Percentiles rank a stretch among this genome's conserved stretches.
Evolutionary conservation across 2,329 filamentous ascomycete genomes (phyloP).

Genomic region (Aspergillus sp.): DNA sequence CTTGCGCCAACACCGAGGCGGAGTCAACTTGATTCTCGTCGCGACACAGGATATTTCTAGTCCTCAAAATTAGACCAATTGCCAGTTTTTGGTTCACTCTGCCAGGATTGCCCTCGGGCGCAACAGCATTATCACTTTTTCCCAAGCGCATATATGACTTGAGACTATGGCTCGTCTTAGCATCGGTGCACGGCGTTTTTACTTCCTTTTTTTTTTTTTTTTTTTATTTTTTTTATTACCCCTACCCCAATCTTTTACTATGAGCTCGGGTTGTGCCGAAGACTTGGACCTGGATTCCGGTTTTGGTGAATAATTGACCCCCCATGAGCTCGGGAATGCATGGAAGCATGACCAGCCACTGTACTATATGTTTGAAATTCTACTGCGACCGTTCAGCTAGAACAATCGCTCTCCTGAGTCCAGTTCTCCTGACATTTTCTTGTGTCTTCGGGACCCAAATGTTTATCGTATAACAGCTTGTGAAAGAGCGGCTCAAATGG

Average conservation of each 20-base stretch:
- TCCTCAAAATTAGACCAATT: background rate
- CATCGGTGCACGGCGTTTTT: background rate
- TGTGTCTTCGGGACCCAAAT: background rate
- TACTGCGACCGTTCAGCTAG: background rate
- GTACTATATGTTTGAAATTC: slow-evolving; percentile 8
- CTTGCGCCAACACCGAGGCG: slow-evolving; percentile 34
- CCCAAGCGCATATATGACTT: background rate
- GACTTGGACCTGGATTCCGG: background rate
- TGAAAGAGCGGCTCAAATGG: background rate
- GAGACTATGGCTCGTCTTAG: background rate
- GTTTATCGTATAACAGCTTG: background rate
- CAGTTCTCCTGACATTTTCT: too few species aligned
- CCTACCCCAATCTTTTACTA: too few species aligned
- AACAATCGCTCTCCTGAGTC: background rate
- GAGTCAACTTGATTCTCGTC: slow-evolving; percentile 28
- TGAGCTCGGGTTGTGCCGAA: background rate
- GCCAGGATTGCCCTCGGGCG: background rate
- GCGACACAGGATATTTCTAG: slow-evolving; percentile 32
- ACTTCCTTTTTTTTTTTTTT: background rate
- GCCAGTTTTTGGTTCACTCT: background rate
- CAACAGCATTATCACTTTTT: background rate
- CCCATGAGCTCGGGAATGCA: slow-evolving; percentile 16
- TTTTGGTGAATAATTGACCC: background rate
- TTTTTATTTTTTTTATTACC: too few species aligned
- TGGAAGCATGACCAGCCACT: slow-evolving; percentile 14